Base-by-base conservation (phyloP, 768 basidiomycete species). In the Fomitopsis pulvina region DNA sequence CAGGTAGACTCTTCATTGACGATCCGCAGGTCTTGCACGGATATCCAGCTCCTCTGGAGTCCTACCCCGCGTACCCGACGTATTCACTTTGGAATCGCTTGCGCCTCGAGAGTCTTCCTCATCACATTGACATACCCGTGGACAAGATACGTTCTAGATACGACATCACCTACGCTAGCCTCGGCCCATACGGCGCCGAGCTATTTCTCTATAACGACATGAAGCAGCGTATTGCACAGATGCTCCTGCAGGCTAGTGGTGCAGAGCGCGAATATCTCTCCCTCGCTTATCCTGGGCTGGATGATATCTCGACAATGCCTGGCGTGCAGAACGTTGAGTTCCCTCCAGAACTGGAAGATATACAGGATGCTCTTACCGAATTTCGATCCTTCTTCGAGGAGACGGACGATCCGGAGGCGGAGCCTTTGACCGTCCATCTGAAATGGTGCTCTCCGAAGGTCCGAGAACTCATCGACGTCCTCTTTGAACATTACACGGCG, bases 381-480 rank as follows among this genome's bases (percentile, higher is more conserved):
- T 74, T 69, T 58, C 61, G 62, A 48, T 57, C 60, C 3, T 71
- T 70, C 59, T 71, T 73, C 58, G 66, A 70, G n/a, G 50, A 61
- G 25, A 42, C 48, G 34, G 60, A 59, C 4, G 58, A 65, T 45
- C 57, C 60, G 11, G 63, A 60, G 10, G 46, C 59, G n/a, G 59
- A 71, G 9, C 72, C 76, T 20, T 60, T 72, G 14, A 53, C 70
- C 3, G 63, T 85, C 18, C 64, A 70, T 2, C 66, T 82, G n/a
- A 66, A 72, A 21, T 87, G 86, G 81, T 82, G 81, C 57, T 79
- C 85, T 7, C 87, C 85, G 2, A 91, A 93, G 64, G 65, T 94
- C 40, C 70, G 70, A 41, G 70, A 68, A 2, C 75, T 94, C 29
- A 71, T 83, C 14, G 76, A 81, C 18, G 67, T 85, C 41, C 72